phyloP scores from a whole-genome alignment of 169 alveolate species.

The Plasmodium falciparum region DNA sequence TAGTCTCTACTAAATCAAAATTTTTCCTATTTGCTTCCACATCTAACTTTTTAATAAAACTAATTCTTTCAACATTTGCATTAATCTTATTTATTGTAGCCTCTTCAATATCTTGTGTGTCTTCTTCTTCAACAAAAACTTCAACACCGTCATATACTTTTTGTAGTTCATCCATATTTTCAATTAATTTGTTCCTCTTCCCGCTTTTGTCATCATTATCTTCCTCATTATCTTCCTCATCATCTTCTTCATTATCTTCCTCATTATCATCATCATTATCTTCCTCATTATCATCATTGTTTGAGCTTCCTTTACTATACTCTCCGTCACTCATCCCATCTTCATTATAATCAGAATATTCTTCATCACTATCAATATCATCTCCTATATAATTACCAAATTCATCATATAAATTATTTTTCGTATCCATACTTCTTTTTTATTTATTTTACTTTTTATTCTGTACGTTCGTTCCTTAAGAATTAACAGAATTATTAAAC shows the following conservation, averaged over 20 bases:
- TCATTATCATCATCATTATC: conserved; percentile 79
- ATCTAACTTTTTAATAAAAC: conserved; percentile 81
- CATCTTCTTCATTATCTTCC: conserved; percentile 61
- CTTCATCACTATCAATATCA: conserved; percentile 89
- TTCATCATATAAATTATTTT: conserved; percentile 95
- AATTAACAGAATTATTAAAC: too few species aligned
- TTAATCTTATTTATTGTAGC: conserved; percentile 97
- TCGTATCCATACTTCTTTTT: conserved; percentile 25
- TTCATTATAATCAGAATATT: conserved; percentile 59
- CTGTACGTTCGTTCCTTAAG: too few species aligned
- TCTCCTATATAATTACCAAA: conserved; percentile 99
- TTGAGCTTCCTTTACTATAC: neutral
- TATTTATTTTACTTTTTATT: neutral
- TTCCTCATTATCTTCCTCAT: conserved; percentile 26
- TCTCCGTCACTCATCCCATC: conserved; percentile 73
- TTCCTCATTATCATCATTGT: conserved; percentile 81
- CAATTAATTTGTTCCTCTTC: conserved; percentile 45
- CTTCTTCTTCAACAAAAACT: conserved; percentile 97
- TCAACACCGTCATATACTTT: conserved; percentile 82
- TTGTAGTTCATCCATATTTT: conserved; percentile 80
- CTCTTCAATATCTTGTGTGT: conserved; percentile 97
- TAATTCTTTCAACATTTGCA: conserved; percentile 85
- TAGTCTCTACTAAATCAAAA: conserved; percentile 84
- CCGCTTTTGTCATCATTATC: conserved; percentile 21
- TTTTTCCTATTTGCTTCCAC: conserved; percentile 84